Evolutionary conservation across 1,139 yeast species (phyloP), one percentile per base, ranked within the genome.

Genomic region (Kurtzmaniella quercitrusa): DNA sequence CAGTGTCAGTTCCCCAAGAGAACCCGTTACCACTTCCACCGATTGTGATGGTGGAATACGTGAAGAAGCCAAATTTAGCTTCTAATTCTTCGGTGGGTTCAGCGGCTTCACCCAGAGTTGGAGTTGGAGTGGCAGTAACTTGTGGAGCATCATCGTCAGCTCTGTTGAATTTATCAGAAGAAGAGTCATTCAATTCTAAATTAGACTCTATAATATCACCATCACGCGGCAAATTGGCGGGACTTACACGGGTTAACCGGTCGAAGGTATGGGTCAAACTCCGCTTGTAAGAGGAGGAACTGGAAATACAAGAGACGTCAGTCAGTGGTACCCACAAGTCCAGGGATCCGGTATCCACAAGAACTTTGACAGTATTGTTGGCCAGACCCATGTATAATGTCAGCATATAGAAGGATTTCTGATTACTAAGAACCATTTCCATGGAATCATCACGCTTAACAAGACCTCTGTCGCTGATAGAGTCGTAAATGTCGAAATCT

Each of bases 341-440:
- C 9, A 75, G 70, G 3, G 75, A 68, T 10, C 77, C 77, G 19
- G 78, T 72, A 50, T 73, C 78, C 10, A 73, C 65, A 46, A 70
- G 56, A 2, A 70, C 71, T 3, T 58, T 56, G 21, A 62, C 63
- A 29, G 52, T 41, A 42, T 69, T 65, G 15, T 54, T 46, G 34
- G 63, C 54, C 10, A 70, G 60, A 1, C 77, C 77, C 36, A 69
- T 53, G 36, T 55, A 46, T 43, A 78, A 51, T 10, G 59, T 60
- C 1, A 77, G 75, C 50, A 75, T 61, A 56, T 81, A 81, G 53
- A 75, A 81, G 2, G 77, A 71, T 16, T 59, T 58, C 47, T 67
- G 62, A 54, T 80, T 80, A 15, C 56, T 50, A 25, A 81, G 49
- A 2, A 57, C 66, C 63, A 77, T 64, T 14, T 58, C 58, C 7